These are phyloP conservation scores for Chaetomium strumarium DNA, from an alignment of 2,329 filamentous ascomycete genomes.

Conservation along the genomic window DNA sequence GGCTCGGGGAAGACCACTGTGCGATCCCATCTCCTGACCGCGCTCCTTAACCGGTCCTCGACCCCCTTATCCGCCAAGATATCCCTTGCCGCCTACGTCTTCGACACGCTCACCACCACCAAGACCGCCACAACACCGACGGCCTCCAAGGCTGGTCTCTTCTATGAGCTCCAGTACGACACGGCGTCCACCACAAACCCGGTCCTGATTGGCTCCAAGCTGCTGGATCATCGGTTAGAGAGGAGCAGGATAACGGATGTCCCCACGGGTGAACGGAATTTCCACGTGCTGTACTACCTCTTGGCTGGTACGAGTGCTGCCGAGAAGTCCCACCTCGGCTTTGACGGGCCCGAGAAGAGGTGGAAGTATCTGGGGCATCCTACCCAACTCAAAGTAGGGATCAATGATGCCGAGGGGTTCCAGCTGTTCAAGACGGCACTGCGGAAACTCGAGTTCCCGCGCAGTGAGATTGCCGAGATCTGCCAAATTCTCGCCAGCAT, in stretches of 20 bases:
- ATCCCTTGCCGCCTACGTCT: constrained; percentile 89
- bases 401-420: constrained; percentile 93
- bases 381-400: constrained; percentile 92
- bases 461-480: constrained; percentile 90
- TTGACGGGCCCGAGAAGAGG: constrained; percentile 61
- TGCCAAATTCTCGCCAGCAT: constrained; percentile 92
- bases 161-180: constrained; percentile 96
- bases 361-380: constrained; percentile 97
- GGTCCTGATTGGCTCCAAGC: constrained; percentile 85
- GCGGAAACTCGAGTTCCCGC: constrained; percentile 87
- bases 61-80: constrained; percentile 91
- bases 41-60: constrained; percentile 81
- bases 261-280: constrained; percentile 92
- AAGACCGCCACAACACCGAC: constrained; percentile 94
- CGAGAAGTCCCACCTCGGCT: constrained; percentile 78
- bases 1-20: constrained; percentile 95
- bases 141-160: constrained; percentile 90
- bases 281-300: constrained; percentile 93
- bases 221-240: constrained; percentile 89
- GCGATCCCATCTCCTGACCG: constrained; percentile 78
- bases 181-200: constrained; percentile 79
- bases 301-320: constrained; percentile 84
- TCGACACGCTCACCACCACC: constrained; percentile 92
- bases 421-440: constrained; percentile 96
- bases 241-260: constrained; percentile 86